Evolutionary conservation across 148 eudicot species (phyloP), one percentile per base, ranked within the genome.

Genomic region (Vaccinium vitisidaea): DNA sequence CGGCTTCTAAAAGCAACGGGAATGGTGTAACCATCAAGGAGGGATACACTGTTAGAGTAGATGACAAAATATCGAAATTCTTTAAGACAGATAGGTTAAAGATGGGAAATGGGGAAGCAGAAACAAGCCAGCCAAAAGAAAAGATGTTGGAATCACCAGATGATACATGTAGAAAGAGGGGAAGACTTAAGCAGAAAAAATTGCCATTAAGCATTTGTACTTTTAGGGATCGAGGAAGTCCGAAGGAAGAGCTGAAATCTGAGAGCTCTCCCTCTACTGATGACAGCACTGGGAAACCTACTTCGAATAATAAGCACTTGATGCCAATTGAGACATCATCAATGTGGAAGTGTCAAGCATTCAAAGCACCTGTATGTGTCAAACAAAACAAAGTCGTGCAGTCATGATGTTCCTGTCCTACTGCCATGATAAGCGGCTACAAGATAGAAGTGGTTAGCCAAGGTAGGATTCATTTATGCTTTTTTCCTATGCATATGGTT

Each of bases 161-260:
- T 85, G 95, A 92, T 84, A 69, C 82, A 25, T 82, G 80, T 81
- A 93, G 92, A 83, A 96, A 95, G 90, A 92, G 94, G 80, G 98
- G 95, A 78, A 92, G 92, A 85, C 88, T 91, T 63, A 96, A 95
- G 88, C 99, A 96, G 86, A 96, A 95, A 85, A 96, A 90, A 86
- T 86, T 96, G 87, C 91, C 96, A 0, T 79, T 96, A 83, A 96
- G 97, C 89, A 84, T 92, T 86, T 95, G 93, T 83, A 94, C 90
- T 84, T 80, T 90, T 80, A 93, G 90, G 89, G 98, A 93, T 90
- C 89, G 86, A 87, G 87, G 87, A 77, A 87, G 89, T 86, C 94
- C 91, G 14, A 93, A 91, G 79, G 95, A 93, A 84, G 95, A 92
- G 80, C 69, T 70, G 87, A 91, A 81, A 83, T 67, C 83, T 85